Base-by-base conservation (phyloP, 2,329 filamentous ascomycete species). In the Colletotrichum plurivorum region DNA sequence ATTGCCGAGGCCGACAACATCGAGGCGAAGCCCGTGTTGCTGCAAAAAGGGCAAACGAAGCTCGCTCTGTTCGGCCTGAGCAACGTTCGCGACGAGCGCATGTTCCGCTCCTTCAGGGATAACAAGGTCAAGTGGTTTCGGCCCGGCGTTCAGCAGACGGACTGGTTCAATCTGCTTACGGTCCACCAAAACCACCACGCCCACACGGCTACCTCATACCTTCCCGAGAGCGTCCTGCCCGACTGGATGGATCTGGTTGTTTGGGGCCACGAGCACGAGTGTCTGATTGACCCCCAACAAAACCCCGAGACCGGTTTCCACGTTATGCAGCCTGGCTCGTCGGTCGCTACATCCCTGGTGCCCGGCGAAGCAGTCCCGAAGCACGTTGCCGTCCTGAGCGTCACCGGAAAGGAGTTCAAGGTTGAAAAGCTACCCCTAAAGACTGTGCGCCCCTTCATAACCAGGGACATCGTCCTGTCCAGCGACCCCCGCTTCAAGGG, bases 251-350 rank as follows among this genome's bases (percentile, higher is more conserved):
- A 99, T 76, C 85, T 99, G 5, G 90, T 99, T 0, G 88, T 99
- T 58, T 99, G 96, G 96, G 96, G 96, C 3, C 96, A 99, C 76
- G 96, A 99, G 80, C 96, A 99, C 77, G 95, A 99, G 79, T 99
- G 96, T 76, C 79, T 95, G 8, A 97, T 99, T 72, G 91, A 97
- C 52, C 96, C 96, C 0, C 84, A 85, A 1, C 85, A 90, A 54
- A 99, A 98, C 74, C 89, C 93, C 0, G 94, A 97, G 76, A 97
- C 92, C 55, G 92, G 92, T 0, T 99, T 99, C 74, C 90, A 96
- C 73, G 95, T 99, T 71, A 98, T 99, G 89, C 96, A 99, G 76
- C 96, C 96, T 0, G 96, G 96, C 0, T 99, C 96, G 0, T 98
- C 96, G 0, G 92, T 99, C 0, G 96, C 95, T 0, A 99, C 96